Percentiles rank a stretch among this genome's conserved stretches.
These are phyloP conservation scores for Collybia sordida DNA, from an alignment of 768 basidiomycete genomes.

Conservation along the genomic window DNA sequence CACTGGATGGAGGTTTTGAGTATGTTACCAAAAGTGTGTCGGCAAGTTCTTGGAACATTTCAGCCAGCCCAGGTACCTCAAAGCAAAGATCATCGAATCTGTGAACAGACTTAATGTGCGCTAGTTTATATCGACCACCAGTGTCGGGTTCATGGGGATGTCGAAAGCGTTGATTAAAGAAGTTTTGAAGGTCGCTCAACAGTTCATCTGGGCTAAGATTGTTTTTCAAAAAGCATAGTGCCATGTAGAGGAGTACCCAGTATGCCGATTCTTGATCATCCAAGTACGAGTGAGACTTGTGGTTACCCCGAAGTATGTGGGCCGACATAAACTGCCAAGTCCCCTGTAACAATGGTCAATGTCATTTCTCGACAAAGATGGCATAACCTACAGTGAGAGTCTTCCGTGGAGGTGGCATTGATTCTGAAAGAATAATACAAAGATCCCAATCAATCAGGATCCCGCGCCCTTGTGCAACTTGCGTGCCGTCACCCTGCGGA, in stretches of 20 bases:
- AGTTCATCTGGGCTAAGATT: not conserved
- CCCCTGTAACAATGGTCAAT: not conserved
- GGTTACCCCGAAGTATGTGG: not conserved
- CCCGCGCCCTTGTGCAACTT: not conserved
- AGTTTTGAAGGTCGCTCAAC: too few relatives aligned
- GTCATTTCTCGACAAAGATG: not conserved
- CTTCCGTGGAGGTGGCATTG: not conserved
- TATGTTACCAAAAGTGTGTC: too few relatives aligned
- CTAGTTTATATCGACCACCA: too few relatives aligned
- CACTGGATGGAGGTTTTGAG: too few relatives aligned
- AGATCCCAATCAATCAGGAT: not conserved
- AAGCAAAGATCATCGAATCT: too few relatives aligned
- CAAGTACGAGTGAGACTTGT: not conserved
- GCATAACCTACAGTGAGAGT: not conserved
- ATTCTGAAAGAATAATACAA: not conserved
- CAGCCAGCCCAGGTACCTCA: too few relatives aligned
- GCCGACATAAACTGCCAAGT: constrained; percentile 1
- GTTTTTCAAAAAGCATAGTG: not conserved
- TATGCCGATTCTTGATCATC: constrained; percentile 1
- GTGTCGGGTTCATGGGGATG: too few relatives aligned
- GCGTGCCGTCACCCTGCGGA: too few relatives aligned
- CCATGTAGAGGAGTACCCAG: not conserved
- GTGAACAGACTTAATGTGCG: too few relatives aligned
- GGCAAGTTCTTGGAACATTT: too few relatives aligned
- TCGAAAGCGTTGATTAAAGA: too few relatives aligned